A percentile compares a stretch with the other conserved stretches of the same genome.
Conservation (phyloP, 2,329 filamentous ascomycete genomes). For the Cytospora mali region DNA sequence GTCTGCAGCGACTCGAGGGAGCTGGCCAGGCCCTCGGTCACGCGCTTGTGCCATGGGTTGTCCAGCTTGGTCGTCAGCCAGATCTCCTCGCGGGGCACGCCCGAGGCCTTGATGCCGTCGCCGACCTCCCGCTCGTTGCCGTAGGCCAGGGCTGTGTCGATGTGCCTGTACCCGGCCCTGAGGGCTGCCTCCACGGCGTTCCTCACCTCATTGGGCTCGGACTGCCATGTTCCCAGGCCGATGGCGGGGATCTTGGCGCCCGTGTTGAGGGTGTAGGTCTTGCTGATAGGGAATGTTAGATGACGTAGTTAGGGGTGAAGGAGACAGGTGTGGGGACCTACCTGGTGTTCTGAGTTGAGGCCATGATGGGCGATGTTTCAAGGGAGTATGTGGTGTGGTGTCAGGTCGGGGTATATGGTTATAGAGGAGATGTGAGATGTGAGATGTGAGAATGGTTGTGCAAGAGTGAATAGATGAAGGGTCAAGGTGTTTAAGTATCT, state of each 20-base stretch:
- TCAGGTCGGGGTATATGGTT: background rate
- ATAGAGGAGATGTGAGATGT: background rate
- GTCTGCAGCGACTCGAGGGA: slow-evolving; percentile 63
- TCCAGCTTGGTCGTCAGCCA: slow-evolving; percentile 74
- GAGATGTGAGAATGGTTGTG: background rate
- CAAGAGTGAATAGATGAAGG: background rate
- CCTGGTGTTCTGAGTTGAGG: slow-evolving; percentile 35
- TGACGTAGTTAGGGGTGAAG: background rate
- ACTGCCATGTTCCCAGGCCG: slow-evolving; percentile 81
- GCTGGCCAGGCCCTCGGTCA: slow-evolving; percentile 61
- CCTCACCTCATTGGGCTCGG: slow-evolving; percentile 67
- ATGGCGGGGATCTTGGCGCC: slow-evolving; percentile 78
- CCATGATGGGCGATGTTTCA: slow-evolving; percentile 34
- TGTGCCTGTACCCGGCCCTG: slow-evolving; percentile 70
- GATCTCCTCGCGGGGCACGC: slow-evolving; percentile 66
- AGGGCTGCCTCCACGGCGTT: slow-evolving; percentile 72
- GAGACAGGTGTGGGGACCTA: slow-evolving; percentile 10
- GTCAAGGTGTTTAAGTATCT: slow-evolving; percentile 8
- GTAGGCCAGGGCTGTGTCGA: slow-evolving; percentile 77
- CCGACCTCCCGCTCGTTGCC: slow-evolving; percentile 75
- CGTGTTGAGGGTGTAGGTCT: slow-evolving; percentile 71
- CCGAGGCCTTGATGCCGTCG: slow-evolving; percentile 63
- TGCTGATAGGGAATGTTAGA: slow-evolving; percentile 36
- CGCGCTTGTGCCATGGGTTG: slow-evolving; percentile 76
- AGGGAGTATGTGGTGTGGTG: background rate